Evolutionary conservation across 164 flowering plant genomes (phyloP).

Genomic region (Buxus sempervirens): DNA sequence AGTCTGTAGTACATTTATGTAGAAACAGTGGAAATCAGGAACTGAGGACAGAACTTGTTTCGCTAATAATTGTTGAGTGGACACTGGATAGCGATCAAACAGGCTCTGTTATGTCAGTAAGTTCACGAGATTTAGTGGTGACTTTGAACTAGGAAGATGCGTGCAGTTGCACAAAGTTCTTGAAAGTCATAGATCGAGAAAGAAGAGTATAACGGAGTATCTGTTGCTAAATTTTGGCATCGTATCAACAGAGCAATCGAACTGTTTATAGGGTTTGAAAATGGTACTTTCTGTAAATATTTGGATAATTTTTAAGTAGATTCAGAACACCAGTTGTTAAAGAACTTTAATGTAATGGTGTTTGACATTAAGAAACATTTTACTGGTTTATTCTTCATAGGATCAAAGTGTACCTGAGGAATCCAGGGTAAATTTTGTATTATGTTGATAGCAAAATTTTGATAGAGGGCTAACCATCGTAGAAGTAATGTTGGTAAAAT

Average conservation of each 20-base stretch:
- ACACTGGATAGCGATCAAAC: neutral
- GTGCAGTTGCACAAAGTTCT: neutral
- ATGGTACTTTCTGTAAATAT: neutral
- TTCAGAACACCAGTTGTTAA: neutral
- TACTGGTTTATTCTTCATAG: neutral
- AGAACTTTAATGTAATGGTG: neutral
- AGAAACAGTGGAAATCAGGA: neutral
- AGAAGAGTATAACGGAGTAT: neutral
- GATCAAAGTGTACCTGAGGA: neutral
- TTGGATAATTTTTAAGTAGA: neutral
- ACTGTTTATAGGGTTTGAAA: neutral
- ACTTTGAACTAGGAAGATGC: neutral
- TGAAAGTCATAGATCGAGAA: neutral
- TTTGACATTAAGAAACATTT: neutral
- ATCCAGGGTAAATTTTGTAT: neutral
- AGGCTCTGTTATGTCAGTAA: neutral
- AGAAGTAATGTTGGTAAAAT: neutral
- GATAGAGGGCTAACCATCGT: too few species aligned
- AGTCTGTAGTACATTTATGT: too few species aligned
- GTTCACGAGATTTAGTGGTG: too few species aligned
- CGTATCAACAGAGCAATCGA: neutral
- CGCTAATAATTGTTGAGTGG: neutral
- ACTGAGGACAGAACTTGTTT: conserved; percentile 2
- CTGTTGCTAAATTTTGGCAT: neutral
- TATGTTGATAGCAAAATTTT: neutral